These are phyloP conservation scores for Dalbergia oliveri DNA, from an alignment of 306 rosid species.

Conservation along the genomic window DNA sequence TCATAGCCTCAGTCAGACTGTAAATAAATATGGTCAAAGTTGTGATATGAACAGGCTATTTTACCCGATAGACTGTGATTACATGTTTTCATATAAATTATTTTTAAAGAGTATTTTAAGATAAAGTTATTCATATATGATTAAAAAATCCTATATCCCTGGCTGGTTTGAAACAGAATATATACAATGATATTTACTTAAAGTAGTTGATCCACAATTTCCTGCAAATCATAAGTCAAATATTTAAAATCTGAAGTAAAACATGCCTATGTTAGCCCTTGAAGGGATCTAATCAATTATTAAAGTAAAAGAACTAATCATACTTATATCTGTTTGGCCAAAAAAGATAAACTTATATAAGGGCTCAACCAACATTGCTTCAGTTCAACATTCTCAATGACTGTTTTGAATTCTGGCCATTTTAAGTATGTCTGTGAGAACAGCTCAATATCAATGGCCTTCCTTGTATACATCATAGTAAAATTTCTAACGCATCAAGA, in stretches of 20 bases:
- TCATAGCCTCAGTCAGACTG: background rate
- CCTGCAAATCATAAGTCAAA: slow-evolving; percentile 1
- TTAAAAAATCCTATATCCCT: slow-evolving; percentile 21
- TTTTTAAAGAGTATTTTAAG: background rate
- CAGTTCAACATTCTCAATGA: slow-evolving; percentile 14
- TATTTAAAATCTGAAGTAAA: background rate
- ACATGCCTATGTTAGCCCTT: background rate
- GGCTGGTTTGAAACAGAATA: background rate
- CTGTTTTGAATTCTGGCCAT: slow-evolving; percentile 18
- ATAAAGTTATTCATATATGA: slow-evolving; percentile 5
- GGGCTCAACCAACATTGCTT: background rate
- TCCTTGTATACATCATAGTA: slow-evolving; percentile 14
- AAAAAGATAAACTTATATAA: background rate
- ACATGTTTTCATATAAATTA: background rate
- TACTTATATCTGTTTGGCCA: slow-evolving; percentile 10
- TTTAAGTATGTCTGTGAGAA: background rate
- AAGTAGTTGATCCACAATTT: slow-evolving; percentile 5
- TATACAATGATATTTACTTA: background rate
- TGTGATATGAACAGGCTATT: background rate
- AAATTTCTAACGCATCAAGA: slow-evolving; percentile 29
- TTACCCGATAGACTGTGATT: background rate
- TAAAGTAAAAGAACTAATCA: background rate
- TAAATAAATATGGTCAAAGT: no score
- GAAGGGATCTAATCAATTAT: background rate
- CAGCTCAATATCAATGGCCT: slow-evolving; percentile 6